phyloP scores from a whole-genome alignment of 768 basidiomycete species.

The Tulasnella calospora region DNA sequence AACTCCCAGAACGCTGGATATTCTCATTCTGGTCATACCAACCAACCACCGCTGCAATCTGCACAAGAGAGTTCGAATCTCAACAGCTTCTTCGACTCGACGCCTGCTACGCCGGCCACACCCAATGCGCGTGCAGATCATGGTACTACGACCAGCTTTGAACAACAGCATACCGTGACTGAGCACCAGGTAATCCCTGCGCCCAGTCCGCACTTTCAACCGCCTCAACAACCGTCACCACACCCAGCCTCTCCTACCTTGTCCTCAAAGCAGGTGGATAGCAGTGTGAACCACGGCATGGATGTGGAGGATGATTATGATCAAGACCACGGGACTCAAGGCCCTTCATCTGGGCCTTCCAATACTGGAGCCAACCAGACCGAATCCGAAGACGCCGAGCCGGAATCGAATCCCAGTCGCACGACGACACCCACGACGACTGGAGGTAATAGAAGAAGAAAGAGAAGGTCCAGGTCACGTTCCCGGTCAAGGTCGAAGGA shows the following conservation, averaged over 20 bases:
- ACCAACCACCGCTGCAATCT: background rate
- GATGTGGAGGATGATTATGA: conserved; percentile 38
- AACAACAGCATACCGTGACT: background rate
- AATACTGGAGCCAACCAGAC: background rate
- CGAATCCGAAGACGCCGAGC: conserved; percentile 32
- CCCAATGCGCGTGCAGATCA: background rate
- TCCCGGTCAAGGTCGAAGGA: conserved; percentile 23
- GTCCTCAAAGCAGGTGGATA: background rate
- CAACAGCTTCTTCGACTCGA: conserved; percentile 16
- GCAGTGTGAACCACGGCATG: background rate
- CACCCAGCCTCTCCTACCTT: background rate
- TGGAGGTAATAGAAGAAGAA: conserved; percentile 7
- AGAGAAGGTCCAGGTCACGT: conserved; percentile 17
- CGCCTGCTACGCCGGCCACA: conserved; percentile 13
- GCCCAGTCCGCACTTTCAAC: background rate
- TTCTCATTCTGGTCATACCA: background rate
- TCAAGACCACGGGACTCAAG: conserved; percentile 16
- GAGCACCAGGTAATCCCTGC: background rate
- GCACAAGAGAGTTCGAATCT: conserved; percentile 9
- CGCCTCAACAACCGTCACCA: background rate
- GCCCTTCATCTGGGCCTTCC: background rate
- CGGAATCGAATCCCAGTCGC: conserved; percentile 28
- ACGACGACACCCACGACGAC: conserved; percentile 10
- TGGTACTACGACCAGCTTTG: background rate
- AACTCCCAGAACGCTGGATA: background rate